phyloP scores from a whole-genome alignment of 805 yeast species.

The Spathaspora gorwiae region DNA sequence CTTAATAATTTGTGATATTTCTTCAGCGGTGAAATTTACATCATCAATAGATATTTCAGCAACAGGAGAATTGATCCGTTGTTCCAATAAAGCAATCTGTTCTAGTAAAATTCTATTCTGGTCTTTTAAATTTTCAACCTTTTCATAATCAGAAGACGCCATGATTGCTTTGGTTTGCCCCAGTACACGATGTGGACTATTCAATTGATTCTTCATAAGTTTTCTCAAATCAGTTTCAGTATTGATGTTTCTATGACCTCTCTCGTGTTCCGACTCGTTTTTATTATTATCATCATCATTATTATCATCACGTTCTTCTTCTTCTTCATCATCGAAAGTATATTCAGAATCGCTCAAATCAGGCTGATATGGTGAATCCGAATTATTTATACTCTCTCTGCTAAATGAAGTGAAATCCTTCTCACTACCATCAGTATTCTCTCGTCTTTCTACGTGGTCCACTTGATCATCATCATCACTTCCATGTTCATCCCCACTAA shows the following conservation, averaged over 20 bases:
- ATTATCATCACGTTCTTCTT: background rate
- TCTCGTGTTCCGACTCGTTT: background rate
- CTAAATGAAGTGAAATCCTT: background rate
- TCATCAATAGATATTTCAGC: conserved; percentile 19
- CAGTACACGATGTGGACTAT: background rate
- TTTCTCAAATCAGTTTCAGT: background rate
- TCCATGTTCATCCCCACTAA: conserved; percentile 3
- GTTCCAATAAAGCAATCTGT: background rate
- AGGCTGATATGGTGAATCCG: background rate
- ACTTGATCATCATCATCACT: background rate
- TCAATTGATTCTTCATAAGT: background rate
- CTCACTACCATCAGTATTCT: background rate
- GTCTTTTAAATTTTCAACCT: background rate
- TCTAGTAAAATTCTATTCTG: background rate
- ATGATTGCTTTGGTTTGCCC: background rate
- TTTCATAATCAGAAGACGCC: background rate
- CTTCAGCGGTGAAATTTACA: conserved; percentile 12
- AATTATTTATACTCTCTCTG: background rate
- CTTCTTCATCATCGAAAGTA: conserved; percentile 26
- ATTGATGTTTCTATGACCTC: no score
- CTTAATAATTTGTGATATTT: conserved; percentile 16
- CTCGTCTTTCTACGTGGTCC: conserved; percentile 6
- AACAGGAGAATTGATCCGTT: conserved; percentile 5
- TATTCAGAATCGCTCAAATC: conserved; percentile 11
- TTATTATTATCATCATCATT: background rate